Evolutionary conservation across 345 rosid genomes (phyloP).

Genomic region (Chamaenerion angustifolium): DNA sequence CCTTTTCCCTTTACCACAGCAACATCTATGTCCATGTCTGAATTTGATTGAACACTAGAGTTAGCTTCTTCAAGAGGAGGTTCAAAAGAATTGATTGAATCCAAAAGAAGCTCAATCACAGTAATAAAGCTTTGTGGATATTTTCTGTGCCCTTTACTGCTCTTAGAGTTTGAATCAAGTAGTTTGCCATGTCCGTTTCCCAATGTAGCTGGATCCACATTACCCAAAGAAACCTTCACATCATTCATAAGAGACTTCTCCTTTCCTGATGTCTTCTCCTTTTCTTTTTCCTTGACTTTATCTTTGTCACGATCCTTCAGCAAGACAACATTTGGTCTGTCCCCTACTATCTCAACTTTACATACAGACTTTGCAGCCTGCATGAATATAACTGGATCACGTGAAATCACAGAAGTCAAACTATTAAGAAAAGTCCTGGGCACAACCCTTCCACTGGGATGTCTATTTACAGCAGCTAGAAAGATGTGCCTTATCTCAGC

Average conservation of each 20-base stretch:
- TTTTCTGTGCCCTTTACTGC: constrained; percentile 57
- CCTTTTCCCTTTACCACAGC: constrained; percentile 73
- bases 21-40: constrained; percentile 88
- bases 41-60: constrained; percentile 30
- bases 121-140: constrained; percentile 64
- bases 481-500: constrained; percentile 81
- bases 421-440: constrained; percentile 61
- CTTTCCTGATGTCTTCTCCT: constrained; percentile 63
- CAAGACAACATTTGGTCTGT: constrained; percentile 72
- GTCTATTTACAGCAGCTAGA: constrained; percentile 67
- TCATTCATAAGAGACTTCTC: constrained; percentile 42
- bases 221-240: constrained; percentile 44
- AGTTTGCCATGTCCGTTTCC: constrained; percentile 36
- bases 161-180: constrained; percentile 46
- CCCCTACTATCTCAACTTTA: constrained; percentile 93
- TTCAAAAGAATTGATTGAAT: constrained; percentile 42
- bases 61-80: constrained; percentile 47
- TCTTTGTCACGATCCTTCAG: constrained; percentile 83
- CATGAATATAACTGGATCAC: constrained; percentile 79
- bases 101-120: constrained; percentile 86
- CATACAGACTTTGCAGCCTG: constrained; percentile 71
- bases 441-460: constrained; percentile 65
- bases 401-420: constrained; percentile 62
- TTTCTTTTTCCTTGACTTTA: constrained; percentile 59
- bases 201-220: constrained; percentile 14